Base-by-base conservation (phyloP, 306 rosid genomes). In the peach (Prunus persica) region DNA sequence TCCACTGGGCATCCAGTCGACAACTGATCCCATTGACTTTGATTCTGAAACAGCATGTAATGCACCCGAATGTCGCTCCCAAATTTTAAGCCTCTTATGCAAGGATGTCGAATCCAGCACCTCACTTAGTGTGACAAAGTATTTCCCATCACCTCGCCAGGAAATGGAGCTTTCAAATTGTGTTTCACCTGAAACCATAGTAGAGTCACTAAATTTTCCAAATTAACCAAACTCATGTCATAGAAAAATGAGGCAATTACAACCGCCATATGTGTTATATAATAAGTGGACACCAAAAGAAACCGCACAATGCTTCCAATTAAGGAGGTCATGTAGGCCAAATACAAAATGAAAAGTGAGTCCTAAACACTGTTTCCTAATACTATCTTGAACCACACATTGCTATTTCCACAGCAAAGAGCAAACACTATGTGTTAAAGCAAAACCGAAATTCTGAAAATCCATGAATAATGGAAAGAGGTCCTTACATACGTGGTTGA, bases 1-100 rank as follows among this genome's bases (percentile, higher is more conserved):
- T 79, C 99, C 99, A 83, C 93, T 86, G 13, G 99, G 97, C 97
- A 95, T 90, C 99, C 99, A 95, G 51, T 95, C 99, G 82, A 95
- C 78, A 82, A 84, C 84, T 28, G 89, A 50, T 60, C 90, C 92
- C 80, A 82, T 75, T n/a, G 60, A 65, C 83, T 86, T 88, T 56
- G 84, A 82, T 28, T 90, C 96, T 1, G 99, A 90, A 70, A 87
- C 88, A 83, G 97, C 88, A 78, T 84, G 91, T 77, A 92, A 65
- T 1, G 71, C 81, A 55, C 97, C 97, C 2, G 97, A 87, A 82
- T 95, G 89, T 52, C 97, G 87, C 73, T 95, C 96, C 99, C 99
- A 95, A 77, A 95, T 78, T 80, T 88, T 90, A 67, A 95, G 84
- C 86, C 86, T 81, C 83, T 89, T 91, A 65, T 69, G 84, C 73